Evolutionary conservation across 805 yeast species (phyloP), one percentile per base, ranked within the genome.

Genomic region (Komagataella pastoris): DNA sequence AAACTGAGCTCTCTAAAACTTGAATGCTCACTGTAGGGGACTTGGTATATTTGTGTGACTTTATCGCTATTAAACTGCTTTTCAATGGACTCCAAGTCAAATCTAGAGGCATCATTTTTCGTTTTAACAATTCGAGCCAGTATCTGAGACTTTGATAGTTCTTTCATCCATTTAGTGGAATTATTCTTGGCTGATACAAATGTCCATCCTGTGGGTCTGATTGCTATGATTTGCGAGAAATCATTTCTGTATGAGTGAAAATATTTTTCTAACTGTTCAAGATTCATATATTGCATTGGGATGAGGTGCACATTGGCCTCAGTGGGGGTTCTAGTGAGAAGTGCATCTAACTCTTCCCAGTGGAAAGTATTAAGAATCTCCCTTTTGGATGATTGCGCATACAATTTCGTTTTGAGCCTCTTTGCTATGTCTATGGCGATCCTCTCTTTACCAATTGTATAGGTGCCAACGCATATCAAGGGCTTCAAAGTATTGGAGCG

Each of bases 1-100:
- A 75, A 73, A 10, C 83, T 73, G 44, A 93, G 70, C 59, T 93
- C 99, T 44, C 85, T 69, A 59, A 81, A 91, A 53, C 96, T 87
- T 8, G 96, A 88, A 67, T 93, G 99, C 61, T 93, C 99, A 60
- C 95, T 84, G 61, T 93, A 93, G 0, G 99, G 98, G 1, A 90
- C 77, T 8, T 75, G 65, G 57, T 83, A 81, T 0, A 80, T 69
- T 48, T 80, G 75, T 50, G 70, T 64, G 46, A 64, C 57, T 56
- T 70, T 51, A 52, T 63, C 49, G 44, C 57, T 54, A 54, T 66
- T 62, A 61, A 62, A 64, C 50, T 70, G 71, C 17, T 46, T 49
- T 17, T 70, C 66, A 7, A 63, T 61, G 48, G 54, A 54, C 51
- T 59, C 58, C 10, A 62, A 48, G 53, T 58, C 66, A 7, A 52